Evolutionary conservation across 805 yeast genomes (phyloP), one percentile per base, ranked within the genome.

Genomic region (Helenozyma rhizophorensis): DNA sequence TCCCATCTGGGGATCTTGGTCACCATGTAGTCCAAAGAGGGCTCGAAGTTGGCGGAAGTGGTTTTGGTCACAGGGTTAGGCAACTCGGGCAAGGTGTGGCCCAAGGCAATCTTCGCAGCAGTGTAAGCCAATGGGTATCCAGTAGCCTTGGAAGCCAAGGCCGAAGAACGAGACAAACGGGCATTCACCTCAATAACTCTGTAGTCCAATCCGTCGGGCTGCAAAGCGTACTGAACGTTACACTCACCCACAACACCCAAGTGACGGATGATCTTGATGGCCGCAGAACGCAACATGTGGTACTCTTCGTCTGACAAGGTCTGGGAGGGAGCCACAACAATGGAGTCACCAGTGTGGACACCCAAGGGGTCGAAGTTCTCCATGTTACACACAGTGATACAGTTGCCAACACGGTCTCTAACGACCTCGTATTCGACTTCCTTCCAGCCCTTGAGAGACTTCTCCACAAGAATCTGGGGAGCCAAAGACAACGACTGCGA

Each of bases 1-100:
- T 90, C 98, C 98, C 98, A 90, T 68, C 97, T 80, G 50, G 98
- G 98, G 56, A 90, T 88, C 74, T 90, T 90, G 50, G 95, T 87
- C 38, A 90, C 98, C 70, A 89, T 80, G 66, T 90, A 90, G 67
- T 90, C 98, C 51, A 90, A 74, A 16, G 96, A 86, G 21, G 98
- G 98, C 67, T 90, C 98, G 58, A 90, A 90, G 66, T 87, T 85
- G 32, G 98, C 97, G 36, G 89, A 81, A 9, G 98, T 93, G 31
- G 95, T 83, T 66, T 87, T 87, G 44, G 98, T 90, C 27, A 90
- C 96, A 32, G 97, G 94, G 66, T 90, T 90, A 48, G 96, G 95
- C 50, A 90, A 72, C 62, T 90, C 96, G 23, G 96, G 96, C 50
- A 90, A 76, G 21, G 97, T 87, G 68, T 84, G 86, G 44, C 96